Base-by-base conservation (phyloP, 768 basidiomycete species). In the Daedaleopsis nitida region DNA sequence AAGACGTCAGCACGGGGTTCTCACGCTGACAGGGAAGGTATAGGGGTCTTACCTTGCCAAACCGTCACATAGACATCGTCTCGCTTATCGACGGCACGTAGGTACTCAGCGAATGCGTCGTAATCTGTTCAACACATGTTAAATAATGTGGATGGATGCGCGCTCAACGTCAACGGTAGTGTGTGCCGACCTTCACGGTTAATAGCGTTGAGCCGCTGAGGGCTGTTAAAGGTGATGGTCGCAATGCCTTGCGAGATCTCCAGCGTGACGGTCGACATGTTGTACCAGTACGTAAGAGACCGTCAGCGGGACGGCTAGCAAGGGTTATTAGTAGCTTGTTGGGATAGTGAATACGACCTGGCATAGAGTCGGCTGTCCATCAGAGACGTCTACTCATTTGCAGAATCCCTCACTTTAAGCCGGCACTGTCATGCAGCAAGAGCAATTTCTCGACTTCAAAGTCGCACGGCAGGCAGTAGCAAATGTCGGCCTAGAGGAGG, bases 151-250 rank as follows among this genome's bases (percentile, higher is more conserved):
- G 27, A 32, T 32, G 27, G 4, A 32, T 32, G 27, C 27, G 27
- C 27, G n/a, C n/a, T n/a, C n/a, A n/a, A n/a, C n/a, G n/a, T 32
- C 27, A 32, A 32, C 27, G 27, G 27, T 32, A 32, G 27, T 32
- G 27, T 32, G 27, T 32, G 27, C 27, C 27, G 27, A 78, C 81
- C 88, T 76, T 80, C 78, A 12, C 72, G 55, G 4, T 82, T 85
- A 47, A 90, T 72, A 0, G 88, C 85, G 65, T 90, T 90, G 49
- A 88, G 72, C 5, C 79, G 77, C 57, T 75, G 74, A 4, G 88
- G 87, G 14, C 85, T 79, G 57, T 87, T 84, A 51, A 90, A 74
- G 3, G 87, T 87, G 57, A 90, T 85, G 1, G 86, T 88, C 16
- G 88, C 88, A 63, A 90, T 87, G 32, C 81, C 78, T 55, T 82